Percentiles rank a stretch among this genome's conserved stretches.
These are phyloP conservation scores for Pseudocercospora eumusae DNA, from an alignment of 2,329 filamentous ascomycete genomes.

Conservation along the genomic window DNA sequence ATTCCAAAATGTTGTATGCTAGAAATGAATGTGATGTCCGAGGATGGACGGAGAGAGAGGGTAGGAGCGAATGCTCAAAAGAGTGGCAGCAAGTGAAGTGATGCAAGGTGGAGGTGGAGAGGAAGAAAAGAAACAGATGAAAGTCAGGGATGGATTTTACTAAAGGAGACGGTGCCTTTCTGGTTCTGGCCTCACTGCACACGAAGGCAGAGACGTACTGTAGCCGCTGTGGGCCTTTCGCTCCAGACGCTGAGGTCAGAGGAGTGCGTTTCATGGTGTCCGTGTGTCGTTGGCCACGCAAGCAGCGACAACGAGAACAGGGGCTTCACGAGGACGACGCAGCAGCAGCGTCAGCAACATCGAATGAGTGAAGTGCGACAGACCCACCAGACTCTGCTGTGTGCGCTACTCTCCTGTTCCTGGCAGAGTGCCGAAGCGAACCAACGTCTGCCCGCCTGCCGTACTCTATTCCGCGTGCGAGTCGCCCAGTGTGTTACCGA, in stretches of 20 bases:
- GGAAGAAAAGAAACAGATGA: constrained; percentile 15
- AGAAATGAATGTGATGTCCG: constrained; percentile 42
- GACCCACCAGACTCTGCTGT: constrained; percentile 1
- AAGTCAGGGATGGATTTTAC: constrained; percentile 18
- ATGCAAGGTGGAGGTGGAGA: constrained; percentile 21
- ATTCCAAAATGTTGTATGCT: constrained; percentile 30
- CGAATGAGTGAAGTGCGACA: constrained; percentile 1
- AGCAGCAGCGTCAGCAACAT: constrained; percentile 3
- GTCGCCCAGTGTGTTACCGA: not conserved
- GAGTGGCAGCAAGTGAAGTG: constrained; percentile 37
- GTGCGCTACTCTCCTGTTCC: not conserved
- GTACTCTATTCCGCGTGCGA: not conserved
- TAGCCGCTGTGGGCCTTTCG: constrained; percentile 21
- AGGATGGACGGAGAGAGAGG: constrained; percentile 37
- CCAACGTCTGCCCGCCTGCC: not conserved
- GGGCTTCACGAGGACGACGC: too few species aligned
- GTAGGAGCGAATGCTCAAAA: constrained; percentile 47
- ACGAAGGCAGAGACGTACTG: constrained; percentile 13
- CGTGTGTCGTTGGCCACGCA: constrained; percentile 21
- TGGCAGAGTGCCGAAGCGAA: constrained; percentile 1
- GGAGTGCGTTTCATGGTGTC: constrained; percentile 21
- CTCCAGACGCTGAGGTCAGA: constrained; percentile 12
- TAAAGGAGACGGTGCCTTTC: constrained; percentile 21
- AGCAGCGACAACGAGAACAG: too few species aligned
- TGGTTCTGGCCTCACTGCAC: constrained; percentile 8